Evolutionary conservation across 169 alveolate species (phyloP).

Genomic region (Eimeria sp.): DNA sequence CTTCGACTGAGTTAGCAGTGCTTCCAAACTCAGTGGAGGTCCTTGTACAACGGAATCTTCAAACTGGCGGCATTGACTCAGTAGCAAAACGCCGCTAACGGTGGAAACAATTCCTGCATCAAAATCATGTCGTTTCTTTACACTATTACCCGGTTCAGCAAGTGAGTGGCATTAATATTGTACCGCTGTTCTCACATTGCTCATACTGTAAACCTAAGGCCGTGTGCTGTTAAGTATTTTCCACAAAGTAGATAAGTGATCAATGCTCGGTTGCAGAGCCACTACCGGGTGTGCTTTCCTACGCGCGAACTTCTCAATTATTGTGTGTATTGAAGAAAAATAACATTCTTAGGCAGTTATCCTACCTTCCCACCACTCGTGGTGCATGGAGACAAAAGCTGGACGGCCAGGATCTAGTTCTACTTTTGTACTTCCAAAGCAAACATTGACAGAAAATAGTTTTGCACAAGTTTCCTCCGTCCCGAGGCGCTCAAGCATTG

Average conservation of each 20-base stretch:
- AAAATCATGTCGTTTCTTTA: not conserved
- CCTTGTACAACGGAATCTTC: slow-evolving; percentile 69
- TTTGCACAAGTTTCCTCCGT: slow-evolving; percentile 69
- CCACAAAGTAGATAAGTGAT: not conserved
- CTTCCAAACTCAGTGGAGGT: slow-evolving; percentile 44
- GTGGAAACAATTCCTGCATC: slow-evolving; percentile 64
- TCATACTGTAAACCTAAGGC: not conserved
- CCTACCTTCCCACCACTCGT: slow-evolving; percentile 81
- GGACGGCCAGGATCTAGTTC: slow-evolving; percentile 74
- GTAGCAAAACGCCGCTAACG: slow-evolving; percentile 52
- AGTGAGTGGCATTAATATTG: not conserved
- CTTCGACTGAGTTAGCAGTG: slow-evolving; percentile 39
- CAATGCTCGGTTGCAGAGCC: not conserved
- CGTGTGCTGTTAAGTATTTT: not conserved
- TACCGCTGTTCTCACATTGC: not conserved
- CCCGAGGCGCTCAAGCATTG: slow-evolving; percentile 67
- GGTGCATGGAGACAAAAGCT: slow-evolving; percentile 56
- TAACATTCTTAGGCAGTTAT: not conserved
- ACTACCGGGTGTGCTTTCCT: not conserved
- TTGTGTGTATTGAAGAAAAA: not conserved
- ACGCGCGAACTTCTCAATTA: not conserved
- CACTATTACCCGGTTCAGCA: not conserved
- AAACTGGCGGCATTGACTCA: slow-evolving; percentile 67
- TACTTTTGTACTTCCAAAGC: slow-evolving; percentile 63
- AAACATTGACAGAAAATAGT: slow-evolving; percentile 66